These are phyloP conservation scores for Funneliformis mosseae DNA, from an alignment of 192 early-diverging fungal genomes.

Conservation along the genomic window DNA sequence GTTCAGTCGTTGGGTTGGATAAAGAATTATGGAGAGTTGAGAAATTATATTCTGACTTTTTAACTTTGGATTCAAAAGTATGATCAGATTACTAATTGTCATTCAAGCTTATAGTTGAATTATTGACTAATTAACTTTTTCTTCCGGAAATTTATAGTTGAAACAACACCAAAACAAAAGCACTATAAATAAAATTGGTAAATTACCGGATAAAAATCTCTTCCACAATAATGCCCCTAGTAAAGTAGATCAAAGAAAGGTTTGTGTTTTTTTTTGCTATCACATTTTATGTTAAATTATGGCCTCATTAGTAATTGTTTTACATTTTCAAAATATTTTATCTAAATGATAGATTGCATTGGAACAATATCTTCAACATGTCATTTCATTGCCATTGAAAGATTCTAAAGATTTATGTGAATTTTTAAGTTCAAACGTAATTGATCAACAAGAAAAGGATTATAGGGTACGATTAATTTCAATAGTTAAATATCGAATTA, in stretches of 20 bases:
- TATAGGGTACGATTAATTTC: background rate
- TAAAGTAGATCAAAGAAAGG: constrained; percentile 87
- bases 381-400: constrained; percentile 59
- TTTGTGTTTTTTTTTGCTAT: constrained; percentile 36
- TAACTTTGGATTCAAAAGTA: constrained; percentile 79
- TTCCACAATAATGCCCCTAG: constrained; percentile 79
- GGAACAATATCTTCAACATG: constrained; percentile 80
- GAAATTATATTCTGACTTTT: constrained; percentile 88
- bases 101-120: background rate
- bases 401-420: constrained; percentile 69
- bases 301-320: background rate
- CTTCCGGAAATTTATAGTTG: constrained; percentile 12
- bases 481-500: background rate
- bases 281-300: background rate
- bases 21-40: constrained; percentile 80
- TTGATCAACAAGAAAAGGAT: constrained; percentile 48
- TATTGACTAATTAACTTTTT: constrained; percentile 9
- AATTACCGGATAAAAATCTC: constrained; percentile 84
- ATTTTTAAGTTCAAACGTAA: constrained; percentile 75
- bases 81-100: background rate
- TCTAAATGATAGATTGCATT: constrained; percentile 55
- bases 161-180: constrained; percentile 26
- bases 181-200: constrained; percentile 55
- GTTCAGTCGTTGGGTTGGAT: constrained; percentile 31
- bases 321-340: background rate